Evolutionary conservation across 2,329 filamentous ascomycete genomes (phyloP).

Genomic region (Colletotrichum shisoi): DNA sequence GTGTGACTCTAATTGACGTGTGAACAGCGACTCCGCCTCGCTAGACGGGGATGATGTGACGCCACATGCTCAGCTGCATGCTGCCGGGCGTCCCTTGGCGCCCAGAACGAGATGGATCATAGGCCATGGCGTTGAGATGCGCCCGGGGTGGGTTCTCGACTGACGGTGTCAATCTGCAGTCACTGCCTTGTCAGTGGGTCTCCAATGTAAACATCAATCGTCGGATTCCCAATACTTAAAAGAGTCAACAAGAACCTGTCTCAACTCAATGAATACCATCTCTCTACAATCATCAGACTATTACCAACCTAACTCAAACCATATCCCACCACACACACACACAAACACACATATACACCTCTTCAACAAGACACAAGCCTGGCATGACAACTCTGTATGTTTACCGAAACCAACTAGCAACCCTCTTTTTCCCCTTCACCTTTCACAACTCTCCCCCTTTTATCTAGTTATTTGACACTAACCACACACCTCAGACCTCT

Average conservation of each 20-base stretch:
- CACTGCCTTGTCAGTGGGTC: background rate
- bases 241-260: background rate
- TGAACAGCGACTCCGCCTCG: slow-evolving; percentile 4
- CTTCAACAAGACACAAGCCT: background rate
- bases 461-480: slow-evolving; percentile 4
- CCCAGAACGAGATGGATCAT: background rate
- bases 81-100: slow-evolving; percentile 14
- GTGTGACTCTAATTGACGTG: slow-evolving; percentile 10
- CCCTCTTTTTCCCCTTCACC: background rate
- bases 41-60: slow-evolving; percentile 9
- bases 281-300: background rate
- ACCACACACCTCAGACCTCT: slow-evolving; percentile 50
- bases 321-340: background rate
- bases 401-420: background rate
- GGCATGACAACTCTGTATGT: slow-evolving; percentile 22
- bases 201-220: background rate
- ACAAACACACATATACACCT: background rate
- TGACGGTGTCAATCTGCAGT: background rate
- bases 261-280: background rate
- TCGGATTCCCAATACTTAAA: background rate
- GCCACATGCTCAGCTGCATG: slow-evolving; percentile 18
- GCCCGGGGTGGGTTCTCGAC: background rate
- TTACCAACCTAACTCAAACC: no score
- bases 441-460: background rate
- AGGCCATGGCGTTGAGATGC: background rate